These are phyloP conservation scores for Dichotomopilus funicola DNA, from an alignment of 2,329 filamentous ascomycete species.

Conservation along the genomic window DNA sequence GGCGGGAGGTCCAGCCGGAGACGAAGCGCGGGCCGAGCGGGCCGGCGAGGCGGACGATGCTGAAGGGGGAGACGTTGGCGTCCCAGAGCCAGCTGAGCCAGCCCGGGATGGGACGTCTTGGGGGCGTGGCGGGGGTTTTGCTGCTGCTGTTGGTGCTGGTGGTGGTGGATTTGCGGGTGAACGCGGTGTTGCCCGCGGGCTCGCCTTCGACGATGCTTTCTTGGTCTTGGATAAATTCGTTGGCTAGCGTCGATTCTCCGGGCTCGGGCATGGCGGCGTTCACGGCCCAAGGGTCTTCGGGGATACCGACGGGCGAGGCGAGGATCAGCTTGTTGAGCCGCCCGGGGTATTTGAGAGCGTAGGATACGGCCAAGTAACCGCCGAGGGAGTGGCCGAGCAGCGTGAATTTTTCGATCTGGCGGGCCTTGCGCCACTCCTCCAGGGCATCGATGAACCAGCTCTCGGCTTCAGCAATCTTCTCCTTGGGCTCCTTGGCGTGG, in stretches of 20 bases:
- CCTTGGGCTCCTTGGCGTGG: conserved; percentile 72
- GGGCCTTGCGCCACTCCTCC: conserved; percentile 88
- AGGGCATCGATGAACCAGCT: conserved; percentile 93
- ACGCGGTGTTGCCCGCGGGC: conserved; percentile 27
- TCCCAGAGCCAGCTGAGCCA: conserved; percentile 97
- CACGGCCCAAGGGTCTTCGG: conserved; percentile 87
- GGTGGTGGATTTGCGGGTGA: conserved; percentile 28
- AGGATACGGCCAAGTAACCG: conserved; percentile 90
- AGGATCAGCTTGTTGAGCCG: conserved; percentile 93
- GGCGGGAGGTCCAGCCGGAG: conserved; percentile 87
- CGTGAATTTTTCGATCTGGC: conserved; percentile 88
- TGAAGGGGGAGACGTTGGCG: conserved; percentile 92
- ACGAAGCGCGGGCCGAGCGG: conserved; percentile 87
- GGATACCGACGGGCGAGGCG: conserved; percentile 88
- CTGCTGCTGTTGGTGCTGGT: conserved; percentile 26
- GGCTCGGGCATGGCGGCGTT: conserved; percentile 74
- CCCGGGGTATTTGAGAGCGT: conserved; percentile 93
- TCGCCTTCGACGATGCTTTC: conserved; percentile 38
- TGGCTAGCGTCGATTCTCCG: conserved; percentile 62
- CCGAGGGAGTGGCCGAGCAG: conserved; percentile 88
- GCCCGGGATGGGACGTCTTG: conserved; percentile 59
- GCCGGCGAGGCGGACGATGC: conserved; percentile 77
- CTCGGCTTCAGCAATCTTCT: conserved; percentile 82
- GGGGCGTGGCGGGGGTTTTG: conserved; percentile 28
- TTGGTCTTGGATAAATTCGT: conserved; percentile 76